Base-by-base conservation (phyloP, 2,329 filamentous ascomycete genomes). In the Torrubiella hemipterigena region DNA sequence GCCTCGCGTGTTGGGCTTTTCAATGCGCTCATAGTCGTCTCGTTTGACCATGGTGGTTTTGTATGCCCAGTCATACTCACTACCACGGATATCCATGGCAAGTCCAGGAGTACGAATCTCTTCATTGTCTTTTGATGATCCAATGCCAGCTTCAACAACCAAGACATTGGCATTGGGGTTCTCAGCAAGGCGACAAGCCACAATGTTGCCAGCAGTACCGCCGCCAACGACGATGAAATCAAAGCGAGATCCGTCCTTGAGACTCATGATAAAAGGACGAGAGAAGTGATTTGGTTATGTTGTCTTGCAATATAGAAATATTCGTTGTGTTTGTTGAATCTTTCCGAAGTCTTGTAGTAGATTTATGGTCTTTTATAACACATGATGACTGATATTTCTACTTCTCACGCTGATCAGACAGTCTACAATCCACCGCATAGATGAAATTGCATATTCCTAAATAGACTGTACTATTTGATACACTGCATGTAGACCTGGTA, bases 1-100 rank as follows among this genome's bases (percentile, higher is more conserved):
- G 8, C 73, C 67, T 24, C 72, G 62, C 8, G 71, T 74, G 45
- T 77, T 76, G 27, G 70, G 71, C 54, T 76, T 75, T 46, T 77
- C 71, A 22, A 76, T 55, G 9, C 73, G 67, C 30, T 66, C 65
- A 44, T 76, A 77, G 42, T 77, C 69, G 9, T 59, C 54, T 3
- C 69, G 61, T 33, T 73, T 61, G 45, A 77, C 63, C 52, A 77
- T 64, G 18, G 68, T 74, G 3, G 68, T 69, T 54, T 77, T 75
- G 51, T 73, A 77, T 0, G 55, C 55, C 69, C 69, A 76, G 48
- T 77, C 71, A 38, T 73, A 61, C 42, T 71, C 50, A 44, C 65
- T 67, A 22, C 59, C 61, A 12, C 70, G 63, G 1, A 75, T 59
- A 4, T 63, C 58, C 42, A 76, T 65, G 21, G 65, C 68, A 7